Evolutionary conservation across 129 eudicot species (phyloP), one percentile per base, ranked within the genome.

Genomic region (Chrysanthemum lavandulifolium): DNA sequence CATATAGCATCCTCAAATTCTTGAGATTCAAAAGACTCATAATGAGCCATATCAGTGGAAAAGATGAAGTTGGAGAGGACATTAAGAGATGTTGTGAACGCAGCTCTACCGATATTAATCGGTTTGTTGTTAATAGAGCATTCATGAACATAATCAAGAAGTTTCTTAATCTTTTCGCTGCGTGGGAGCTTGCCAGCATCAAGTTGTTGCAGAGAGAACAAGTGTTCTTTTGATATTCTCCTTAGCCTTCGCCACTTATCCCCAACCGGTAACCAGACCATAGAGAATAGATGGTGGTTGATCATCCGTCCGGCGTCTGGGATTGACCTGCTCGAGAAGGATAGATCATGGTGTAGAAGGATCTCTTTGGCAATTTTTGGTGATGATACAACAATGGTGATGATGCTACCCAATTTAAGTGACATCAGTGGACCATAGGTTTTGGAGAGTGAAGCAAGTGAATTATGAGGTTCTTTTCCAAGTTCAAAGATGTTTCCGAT

Each of bases 401-500:
- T 21, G 65, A 14, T 60, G 15, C 16, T 60, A 25, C 65, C 33
- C 43, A 60, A 60, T 60, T 19, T 60, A 19, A 60, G 65, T 31
- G 36, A 60, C 33, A 60, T 60, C 65, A 60, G 0, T 6, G 83
- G 83, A 5, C 91, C 85, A 50, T 83, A 74, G 7, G 51, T 80
- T 54, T 50, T 73, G 6, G 91, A 74, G 5, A 83, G 91, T 18
- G 81, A 52, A 51, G 91, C 74, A 13, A 83, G 67, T 14, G 85
- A 80, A 4, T 59, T 80, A 67, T 86, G 84, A 60, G 87, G 83
- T 10, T 76, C 71, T 33, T 64, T n/a, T 66, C 87, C 81, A 13
- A 82, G 85, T 43, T 72, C 33, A 48, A 70, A 76, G 55, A 79
- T 61, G 80, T 79, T 79, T 61, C 91, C 91, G 60, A 78, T 74